Evolutionary conservation across 306 rosid genomes (phyloP).

Genomic region (Abrus pulchellus): DNA sequence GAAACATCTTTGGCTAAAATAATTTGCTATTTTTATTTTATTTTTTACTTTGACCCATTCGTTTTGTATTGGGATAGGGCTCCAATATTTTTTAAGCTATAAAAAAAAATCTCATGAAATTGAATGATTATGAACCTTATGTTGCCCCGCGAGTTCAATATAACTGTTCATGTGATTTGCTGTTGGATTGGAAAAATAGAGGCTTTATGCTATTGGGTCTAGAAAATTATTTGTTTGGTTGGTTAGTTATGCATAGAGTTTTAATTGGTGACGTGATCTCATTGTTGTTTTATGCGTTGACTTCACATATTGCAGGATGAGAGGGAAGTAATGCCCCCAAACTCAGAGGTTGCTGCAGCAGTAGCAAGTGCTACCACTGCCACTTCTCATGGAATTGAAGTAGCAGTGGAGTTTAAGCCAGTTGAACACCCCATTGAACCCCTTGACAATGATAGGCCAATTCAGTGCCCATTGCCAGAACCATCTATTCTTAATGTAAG

Average conservation of each 20-base stretch:
- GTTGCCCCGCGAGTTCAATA: neutral
- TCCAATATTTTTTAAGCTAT: neutral
- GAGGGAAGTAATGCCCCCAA: constrained; percentile 72
- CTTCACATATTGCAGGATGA: constrained; percentile 68
- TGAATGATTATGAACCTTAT: constrained; percentile 13
- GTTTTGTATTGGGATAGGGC: neutral
- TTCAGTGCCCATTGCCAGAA: constrained; percentile 91
- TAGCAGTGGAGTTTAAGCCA: constrained; percentile 91
- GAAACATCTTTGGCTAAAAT: constrained; percentile 6
- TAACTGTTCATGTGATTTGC: constrained; percentile 18
- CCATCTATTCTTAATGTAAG: constrained; percentile 96
- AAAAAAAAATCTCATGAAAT: constrained; percentile 7
- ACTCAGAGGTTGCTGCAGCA: constrained; percentile 58
- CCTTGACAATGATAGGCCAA: constrained; percentile 80
- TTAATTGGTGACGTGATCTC: constrained; percentile 31
- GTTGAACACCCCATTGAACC: constrained; percentile 95
- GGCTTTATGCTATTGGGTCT: constrained; percentile 15
- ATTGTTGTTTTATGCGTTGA: constrained; percentile 36
- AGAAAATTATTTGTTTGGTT: constrained; percentile 24
- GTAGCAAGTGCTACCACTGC: constrained; percentile 54
- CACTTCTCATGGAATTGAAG: constrained; percentile 90
- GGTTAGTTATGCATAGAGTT: neutral
- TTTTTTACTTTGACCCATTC: constrained; percentile 28
- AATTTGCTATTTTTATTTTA: constrained; percentile 6
- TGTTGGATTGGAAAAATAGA: constrained; percentile 32